A percentile compares a stretch with the other conserved stretches of the same genome.
These are phyloP conservation scores for Sporisorium sorghi DNA, from an alignment of 1,284 basidiomycete species.

Conservation along the genomic window DNA sequence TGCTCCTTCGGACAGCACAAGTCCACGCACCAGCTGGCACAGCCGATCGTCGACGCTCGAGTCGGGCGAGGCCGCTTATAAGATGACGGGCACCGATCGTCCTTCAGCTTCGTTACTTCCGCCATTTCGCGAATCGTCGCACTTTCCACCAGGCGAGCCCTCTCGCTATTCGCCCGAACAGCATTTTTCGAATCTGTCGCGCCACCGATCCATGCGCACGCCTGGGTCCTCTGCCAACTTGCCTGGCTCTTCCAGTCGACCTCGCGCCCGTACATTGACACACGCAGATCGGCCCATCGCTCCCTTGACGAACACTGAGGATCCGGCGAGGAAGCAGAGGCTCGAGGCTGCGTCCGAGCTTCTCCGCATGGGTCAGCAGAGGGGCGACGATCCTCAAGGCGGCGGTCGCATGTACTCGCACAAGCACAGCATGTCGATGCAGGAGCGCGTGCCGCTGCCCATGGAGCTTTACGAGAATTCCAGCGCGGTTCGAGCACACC, in stretches of 20 bases:
- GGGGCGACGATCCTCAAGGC: constrained; percentile 13
- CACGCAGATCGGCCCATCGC: constrained; percentile 52
- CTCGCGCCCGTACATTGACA: constrained; percentile 52
- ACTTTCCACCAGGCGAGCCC: constrained; percentile 24
- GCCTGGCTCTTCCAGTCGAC: constrained; percentile 30
- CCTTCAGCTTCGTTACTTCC: constrained; percentile 28
- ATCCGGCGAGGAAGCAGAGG: constrained; percentile 40
- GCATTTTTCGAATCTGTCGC: constrained; percentile 33
- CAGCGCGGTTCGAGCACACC: constrained; percentile 25
- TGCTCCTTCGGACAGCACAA: constrained; percentile 38
- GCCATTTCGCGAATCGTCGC: constrained; percentile 29
- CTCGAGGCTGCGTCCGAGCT: constrained; percentile 50
- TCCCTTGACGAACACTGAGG: constrained; percentile 48
- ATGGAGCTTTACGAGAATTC: constrained; percentile 43
- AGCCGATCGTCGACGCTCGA: constrained; percentile 58
- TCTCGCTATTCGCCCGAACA: constrained; percentile 29
- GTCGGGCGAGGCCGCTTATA: constrained; percentile 49
- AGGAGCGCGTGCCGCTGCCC: constrained; percentile 39
- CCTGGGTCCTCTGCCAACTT: constrained; percentile 33
- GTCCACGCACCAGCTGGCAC: constrained; percentile 56
- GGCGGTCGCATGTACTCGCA: constrained; percentile 37
- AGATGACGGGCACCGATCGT: constrained; percentile 35
- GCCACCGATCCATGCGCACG: constrained; percentile 41
- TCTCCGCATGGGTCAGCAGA: constrained; percentile 42
- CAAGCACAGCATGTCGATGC: constrained; percentile 49